phyloP scores from a whole-genome alignment of 2,329 filamentous ascomycete genomes.

The Clarireedia hainanense region DNA sequence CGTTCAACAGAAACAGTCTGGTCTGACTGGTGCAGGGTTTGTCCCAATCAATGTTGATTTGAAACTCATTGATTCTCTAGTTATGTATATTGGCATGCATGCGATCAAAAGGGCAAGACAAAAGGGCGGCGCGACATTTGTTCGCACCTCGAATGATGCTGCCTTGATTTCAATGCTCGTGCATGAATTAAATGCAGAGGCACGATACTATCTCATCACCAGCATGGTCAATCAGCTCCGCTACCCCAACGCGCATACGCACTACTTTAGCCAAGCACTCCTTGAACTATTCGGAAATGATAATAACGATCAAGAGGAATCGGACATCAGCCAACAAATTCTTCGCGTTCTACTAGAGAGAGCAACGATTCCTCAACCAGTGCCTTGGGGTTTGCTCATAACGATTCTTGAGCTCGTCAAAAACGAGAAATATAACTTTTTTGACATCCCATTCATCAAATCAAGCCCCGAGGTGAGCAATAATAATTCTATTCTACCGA shows the following conservation, averaged over 20 bases:
- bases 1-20: constrained; percentile 52
- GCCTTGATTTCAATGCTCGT: constrained; percentile 68
- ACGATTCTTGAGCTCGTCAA: constrained; percentile 85
- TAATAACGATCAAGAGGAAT: constrained; percentile 64
- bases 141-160: constrained; percentile 57
- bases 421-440: constrained; percentile 86
- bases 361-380: constrained; percentile 79
- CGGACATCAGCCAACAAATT: constrained; percentile 82
- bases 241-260: constrained; percentile 81
- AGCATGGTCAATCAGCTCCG: constrained; percentile 89
- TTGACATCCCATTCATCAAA: constrained; percentile 88
- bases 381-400: constrained; percentile 90
- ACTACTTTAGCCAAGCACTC: constrained; percentile 83
- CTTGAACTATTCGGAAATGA: constrained; percentile 79
- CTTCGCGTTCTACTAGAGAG: constrained; percentile 83
- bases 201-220: constrained; percentile 74
- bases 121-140: constrained; percentile 57
- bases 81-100: constrained; percentile 72
- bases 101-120: constrained; percentile 54
- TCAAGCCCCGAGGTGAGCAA: constrained; percentile 69
- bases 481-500: not conserved
- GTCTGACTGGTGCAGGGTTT: constrained; percentile 57
- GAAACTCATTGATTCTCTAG: constrained; percentile 68
- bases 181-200: constrained; percentile 66
- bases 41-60: constrained; percentile 61